Base-by-base conservation (phyloP, 2,329 filamentous ascomycete genomes). In the Fusarium sp. region DNA sequence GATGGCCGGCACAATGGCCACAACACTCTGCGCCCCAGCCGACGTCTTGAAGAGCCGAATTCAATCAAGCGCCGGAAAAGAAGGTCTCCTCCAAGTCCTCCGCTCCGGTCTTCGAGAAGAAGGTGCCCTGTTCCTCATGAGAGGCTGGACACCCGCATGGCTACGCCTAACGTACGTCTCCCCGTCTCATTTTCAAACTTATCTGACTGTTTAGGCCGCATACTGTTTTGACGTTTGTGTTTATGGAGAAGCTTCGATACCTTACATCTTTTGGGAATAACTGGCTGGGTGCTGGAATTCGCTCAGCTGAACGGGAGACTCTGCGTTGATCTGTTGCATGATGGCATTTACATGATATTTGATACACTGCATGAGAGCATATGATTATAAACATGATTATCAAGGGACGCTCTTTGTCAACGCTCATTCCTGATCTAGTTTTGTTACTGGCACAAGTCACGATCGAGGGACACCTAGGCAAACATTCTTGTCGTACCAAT, bases 71-170 rank as follows among this genome's bases (percentile, higher is more conserved):
- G 74, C 79, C 1, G 79, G 78, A 12, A 78, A 77, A 61, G 77
- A 79, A 45, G 78, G 82, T 4, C 70, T 86, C 3, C 30, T 80
- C 3, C 79, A 80, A 38, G 80, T 86, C 4, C 67, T 85, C 9
- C 69, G 74, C 8, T 76, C 79, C 0, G 81, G 84, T 5, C 69
- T 85, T 7, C 76, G 78, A 5, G 81, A 83, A 14, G 84, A 86
- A 72, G 85, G 85, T 0, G 80, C 80, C 0, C 76, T 81, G 2
- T 86, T 86, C 60, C 79, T 86, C 4, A 85, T 86, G 84, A 85
- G 84, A 63, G 85, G 85, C 2, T 86, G 84, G 85, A 84, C 82
- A 10, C 84, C 85, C 1, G 85, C 85, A 0, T 86, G 85, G 85
- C 58, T 86, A 11, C 77, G 85, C 69, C 72, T 86, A 3, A 85